phyloP scores from a whole-genome alignment of 805 yeast genomes.

The Suhomyces emberorum region DNA sequence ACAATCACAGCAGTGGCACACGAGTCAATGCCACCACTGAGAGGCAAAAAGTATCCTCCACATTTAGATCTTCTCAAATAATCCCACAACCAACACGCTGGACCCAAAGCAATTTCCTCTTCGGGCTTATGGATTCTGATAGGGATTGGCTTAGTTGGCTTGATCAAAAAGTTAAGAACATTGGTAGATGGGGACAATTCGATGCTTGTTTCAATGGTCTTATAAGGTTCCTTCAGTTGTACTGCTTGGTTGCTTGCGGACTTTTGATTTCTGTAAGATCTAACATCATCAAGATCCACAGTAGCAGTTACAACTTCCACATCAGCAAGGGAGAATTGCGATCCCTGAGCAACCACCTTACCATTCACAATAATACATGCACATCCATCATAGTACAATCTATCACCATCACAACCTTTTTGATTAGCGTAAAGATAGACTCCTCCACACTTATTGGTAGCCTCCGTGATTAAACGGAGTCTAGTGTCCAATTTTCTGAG shows the following conservation, averaged over 20 bases:
- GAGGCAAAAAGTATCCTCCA: conserved; percentile 88
- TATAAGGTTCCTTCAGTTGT: conserved; percentile 38
- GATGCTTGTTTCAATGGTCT: conserved; percentile 58
- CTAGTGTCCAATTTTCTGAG: conserved; percentile 84
- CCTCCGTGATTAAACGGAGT: conserved; percentile 80
- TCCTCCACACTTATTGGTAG: conserved; percentile 96
- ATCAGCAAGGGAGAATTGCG: conserved; percentile 84
- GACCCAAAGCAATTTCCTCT: conserved; percentile 96
- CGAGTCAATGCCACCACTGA: conserved; percentile 96
- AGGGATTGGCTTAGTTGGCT: conserved; percentile 52
- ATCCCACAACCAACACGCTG: conserved; percentile 99
- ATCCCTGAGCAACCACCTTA: conserved; percentile 84
- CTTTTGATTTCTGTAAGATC: conserved; percentile 71
- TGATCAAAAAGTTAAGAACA: conserved; percentile 57
- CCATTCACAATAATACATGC: conserved; percentile 94
- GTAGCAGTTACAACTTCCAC: conserved; percentile 97
- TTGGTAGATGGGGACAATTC: conserved; percentile 61
- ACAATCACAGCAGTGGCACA: conserved; percentile 97
- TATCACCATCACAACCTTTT: conserved; percentile 97
- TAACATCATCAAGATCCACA: conserved; percentile 86
- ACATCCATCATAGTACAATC: conserved; percentile 95
- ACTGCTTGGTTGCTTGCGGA: conserved; percentile 77
- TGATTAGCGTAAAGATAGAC: conserved; percentile 91
- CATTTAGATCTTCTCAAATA: conserved; percentile 87
- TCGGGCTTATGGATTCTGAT: conserved; percentile 77